Evolutionary conservation across 257 asterid species (phyloP).

Genomic region (Leonotis leonurus): DNA sequence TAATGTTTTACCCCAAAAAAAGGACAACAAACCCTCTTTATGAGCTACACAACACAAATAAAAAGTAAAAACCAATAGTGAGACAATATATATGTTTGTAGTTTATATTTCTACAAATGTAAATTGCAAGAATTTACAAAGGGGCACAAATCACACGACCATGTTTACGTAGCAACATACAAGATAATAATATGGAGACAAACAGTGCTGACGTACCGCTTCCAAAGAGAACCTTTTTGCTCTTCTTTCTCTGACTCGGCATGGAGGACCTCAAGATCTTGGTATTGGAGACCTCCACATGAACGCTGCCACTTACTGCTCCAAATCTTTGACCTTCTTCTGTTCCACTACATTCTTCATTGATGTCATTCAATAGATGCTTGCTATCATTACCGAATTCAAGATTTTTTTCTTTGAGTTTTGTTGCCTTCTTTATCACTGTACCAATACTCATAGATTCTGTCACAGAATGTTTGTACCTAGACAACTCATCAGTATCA

Average conservation of each 20-base stretch:
- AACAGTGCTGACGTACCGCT: conserved; percentile 41
- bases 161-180: background rate
- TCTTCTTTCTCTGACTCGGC: conserved; percentile 55
- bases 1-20: background rate
- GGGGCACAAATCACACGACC: background rate
- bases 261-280: conserved; percentile 36
- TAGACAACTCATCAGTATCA: conserved; percentile 54
- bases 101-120: background rate
- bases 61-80: background rate
- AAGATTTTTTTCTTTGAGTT: conserved; percentile 34
- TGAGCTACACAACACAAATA: background rate
- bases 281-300: conserved; percentile 28
- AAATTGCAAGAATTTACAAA: background rate
- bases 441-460: conserved; percentile 30
- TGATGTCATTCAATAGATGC: conserved; percentile 50
- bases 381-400: conserved; percentile 41
- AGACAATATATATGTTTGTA: background rate
- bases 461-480: conserved; percentile 30
- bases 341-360: conserved; percentile 82
- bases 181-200: conserved; percentile 3
- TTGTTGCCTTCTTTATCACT: conserved; percentile 31
- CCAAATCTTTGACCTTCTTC: conserved; percentile 58
- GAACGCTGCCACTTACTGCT: conserved; percentile 32
- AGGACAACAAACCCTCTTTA: background rate
- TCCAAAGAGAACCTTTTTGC: conserved; percentile 58